phyloP scores from a whole-genome alignment of 2,329 filamentous ascomycete genomes.

The Apiospora malaysiana region DNA sequence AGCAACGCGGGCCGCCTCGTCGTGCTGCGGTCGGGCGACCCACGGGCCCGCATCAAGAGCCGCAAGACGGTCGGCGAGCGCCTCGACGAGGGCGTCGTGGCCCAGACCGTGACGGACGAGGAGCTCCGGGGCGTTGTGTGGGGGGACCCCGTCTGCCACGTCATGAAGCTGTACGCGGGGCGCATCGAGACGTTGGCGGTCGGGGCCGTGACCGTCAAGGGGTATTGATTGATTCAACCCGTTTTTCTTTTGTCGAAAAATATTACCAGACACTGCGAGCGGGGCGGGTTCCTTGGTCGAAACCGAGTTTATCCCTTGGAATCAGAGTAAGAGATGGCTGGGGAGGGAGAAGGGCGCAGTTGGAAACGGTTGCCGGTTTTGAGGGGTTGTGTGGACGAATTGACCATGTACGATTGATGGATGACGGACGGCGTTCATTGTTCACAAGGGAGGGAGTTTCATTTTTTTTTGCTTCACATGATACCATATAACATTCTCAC shows the following conservation, averaged over 20 bases:
- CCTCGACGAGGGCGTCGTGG: slow-evolving; percentile 67
- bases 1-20: slow-evolving; percentile 75
- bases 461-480: not conserved
- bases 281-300: too few species aligned
- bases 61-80: slow-evolving; percentile 56
- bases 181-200: slow-evolving; percentile 75
- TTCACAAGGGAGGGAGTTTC: not conserved
- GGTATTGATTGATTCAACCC: too few species aligned
- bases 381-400: not conserved
- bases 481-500: slow-evolving; percentile 10
- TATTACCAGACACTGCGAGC: too few species aligned
- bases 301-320: too few species aligned
- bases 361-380: not conserved
- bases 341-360: too few species aligned
- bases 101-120: slow-evolving; percentile 71
- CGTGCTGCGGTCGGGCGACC: slow-evolving; percentile 62
- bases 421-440: not conserved
- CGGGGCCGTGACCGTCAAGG: slow-evolving; percentile 63
- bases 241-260: too few species aligned
- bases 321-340: not conserved
- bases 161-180: slow-evolving; percentile 78
- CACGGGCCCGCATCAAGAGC: slow-evolving; percentile 44
- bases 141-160: slow-evolving; percentile 81
- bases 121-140: slow-evolving; percentile 75
- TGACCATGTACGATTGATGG: not conserved